Evolutionary conservation across 805 yeast species (phyloP).

Genomic region (Candida andamanensis): DNA sequence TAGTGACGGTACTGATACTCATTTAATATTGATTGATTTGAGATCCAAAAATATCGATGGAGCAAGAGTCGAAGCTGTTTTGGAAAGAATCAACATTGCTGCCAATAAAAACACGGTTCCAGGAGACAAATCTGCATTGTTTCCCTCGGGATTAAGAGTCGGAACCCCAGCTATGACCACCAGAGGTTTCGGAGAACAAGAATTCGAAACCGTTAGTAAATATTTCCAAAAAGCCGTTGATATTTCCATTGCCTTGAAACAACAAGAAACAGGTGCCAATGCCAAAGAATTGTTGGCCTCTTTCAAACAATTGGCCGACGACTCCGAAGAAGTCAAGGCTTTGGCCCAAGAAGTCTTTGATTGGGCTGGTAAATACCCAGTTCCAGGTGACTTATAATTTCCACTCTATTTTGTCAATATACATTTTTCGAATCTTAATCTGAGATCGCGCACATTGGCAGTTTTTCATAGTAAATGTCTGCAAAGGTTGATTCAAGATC

Average conservation of each 20-base stretch:
- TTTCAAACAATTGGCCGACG: constrained; percentile 68
- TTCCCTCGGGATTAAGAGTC: constrained; percentile 95
- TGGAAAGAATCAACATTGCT: constrained; percentile 92
- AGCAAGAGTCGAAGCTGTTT: constrained; percentile 92
- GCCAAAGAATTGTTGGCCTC: constrained; percentile 56
- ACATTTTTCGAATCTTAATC: neutral
- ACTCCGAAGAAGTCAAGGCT: constrained; percentile 50
- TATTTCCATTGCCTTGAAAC: constrained; percentile 63
- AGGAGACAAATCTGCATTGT: constrained; percentile 93
- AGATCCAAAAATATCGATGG: constrained; percentile 91
- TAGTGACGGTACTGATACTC: constrained; percentile 95
- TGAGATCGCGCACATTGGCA: no score
- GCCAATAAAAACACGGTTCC: constrained; percentile 97
- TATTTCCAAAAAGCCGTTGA: constrained; percentile 77
- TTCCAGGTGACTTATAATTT: constrained; percentile 65
- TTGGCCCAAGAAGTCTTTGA: constrained; percentile 55
- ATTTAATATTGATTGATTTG: constrained; percentile 86
- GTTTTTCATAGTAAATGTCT: no score
- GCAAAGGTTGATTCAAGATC: no score
- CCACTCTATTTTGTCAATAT: no score
- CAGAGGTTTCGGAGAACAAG: constrained; percentile 88
- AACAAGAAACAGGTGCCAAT: constrained; percentile 51
- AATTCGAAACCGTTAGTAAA: constrained; percentile 73
- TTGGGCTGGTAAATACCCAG: constrained; percentile 77
- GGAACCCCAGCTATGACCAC: constrained; percentile 99